Base-by-base conservation (phyloP, 805 yeast genomes). In the Starmerella powellii region DNA sequence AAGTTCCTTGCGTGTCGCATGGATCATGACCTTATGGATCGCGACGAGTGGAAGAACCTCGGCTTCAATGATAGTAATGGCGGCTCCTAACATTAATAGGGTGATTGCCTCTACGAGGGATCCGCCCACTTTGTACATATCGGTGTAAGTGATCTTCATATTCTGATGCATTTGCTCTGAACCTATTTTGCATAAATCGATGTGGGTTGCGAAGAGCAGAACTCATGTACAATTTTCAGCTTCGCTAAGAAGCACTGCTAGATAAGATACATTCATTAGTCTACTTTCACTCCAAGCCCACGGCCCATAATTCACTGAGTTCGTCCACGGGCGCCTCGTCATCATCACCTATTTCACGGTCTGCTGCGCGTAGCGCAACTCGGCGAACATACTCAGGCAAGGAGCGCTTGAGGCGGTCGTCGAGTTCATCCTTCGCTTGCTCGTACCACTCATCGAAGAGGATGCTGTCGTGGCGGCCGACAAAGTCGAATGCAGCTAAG, bases 371-470 rank as follows among this genome's bases (percentile, higher is more conserved):
- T 37, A 69, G 59, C n/a, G 81, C 96, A 23, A 88, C 95, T 62
- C 98, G 76, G 64, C 76, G 81, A 2, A 93, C 80, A 61, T 84
- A 88, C 56, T 88, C 98, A 19, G 80, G 74, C 49, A 88, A 70
- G 0, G 95, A 81, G 61, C 97, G 73, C 11, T 64, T 58, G 35
- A 48, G 36, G 5, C 52, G 46, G 10, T 47, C 47, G 8, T 51
- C 50, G 21, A 56, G 34, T 2, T 39, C 33, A 42, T 66, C 60
- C 13, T 65, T 57, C 1, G 60, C 54, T 1, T 52, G 41, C 3
- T 41, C 52, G 42, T 81, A 72, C 95, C 95, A 88, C 10, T 54
- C 54, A 41, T 70, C 71, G 64, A 83, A 85, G 20, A 62, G 57
- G 1, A 48, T 60, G 63, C 71, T 58, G 17, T 67, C 64, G 8